A percentile compares a stretch with the other conserved stretches of the same genome.
phyloP scores from a whole-genome alignment of 1,139 yeast genomes.

The Lodderomyces orthopsilosis region DNA sequence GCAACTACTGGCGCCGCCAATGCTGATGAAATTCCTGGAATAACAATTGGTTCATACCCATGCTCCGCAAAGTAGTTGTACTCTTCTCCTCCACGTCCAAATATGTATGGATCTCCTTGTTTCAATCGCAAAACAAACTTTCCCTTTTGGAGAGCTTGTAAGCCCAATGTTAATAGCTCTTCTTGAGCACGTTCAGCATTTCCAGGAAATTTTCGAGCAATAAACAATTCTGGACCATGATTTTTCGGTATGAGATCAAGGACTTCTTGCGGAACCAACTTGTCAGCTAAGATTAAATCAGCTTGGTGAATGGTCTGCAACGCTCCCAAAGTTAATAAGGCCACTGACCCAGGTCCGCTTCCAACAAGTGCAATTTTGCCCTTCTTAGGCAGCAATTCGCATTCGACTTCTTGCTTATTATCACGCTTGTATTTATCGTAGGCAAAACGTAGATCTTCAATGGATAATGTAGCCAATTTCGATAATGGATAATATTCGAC shows the following conservation, averaged over 20 bases:
- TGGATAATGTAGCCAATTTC: constrained; percentile 54
- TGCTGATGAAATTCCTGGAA: constrained; percentile 91
- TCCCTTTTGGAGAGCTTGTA: constrained; percentile 62
- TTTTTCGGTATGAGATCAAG: constrained; percentile 72
- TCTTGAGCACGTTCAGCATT: constrained; percentile 93
- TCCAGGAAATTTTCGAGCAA: constrained; percentile 94
- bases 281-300: constrained; percentile 84
- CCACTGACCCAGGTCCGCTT: constrained; percentile 90
- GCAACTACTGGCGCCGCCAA: constrained; percentile 87
- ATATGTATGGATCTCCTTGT: constrained; percentile 97
- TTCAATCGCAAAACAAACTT: constrained; percentile 82
- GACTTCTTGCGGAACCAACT: constrained; percentile 86
- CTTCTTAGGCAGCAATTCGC: constrained; percentile 4
- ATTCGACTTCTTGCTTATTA: constrained; percentile 2
- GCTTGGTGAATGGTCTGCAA: constrained; percentile 76
- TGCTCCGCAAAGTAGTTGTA: constrained; percentile 60
- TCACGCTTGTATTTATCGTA: constrained; percentile 20
- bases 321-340: constrained; percentile 83
- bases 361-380: constrained; percentile 83
- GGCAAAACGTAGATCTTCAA: constrained; percentile 53
- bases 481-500: constrained; percentile 87
- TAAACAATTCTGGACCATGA: constrained; percentile 61
- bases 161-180: constrained; percentile 70
- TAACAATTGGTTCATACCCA: constrained; percentile 69
- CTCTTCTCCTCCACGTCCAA: constrained; percentile 97